These are phyloP conservation scores for Fusarium mangiferae DNA, from an alignment of 2,329 filamentous ascomycete species.

Conservation along the genomic window DNA sequence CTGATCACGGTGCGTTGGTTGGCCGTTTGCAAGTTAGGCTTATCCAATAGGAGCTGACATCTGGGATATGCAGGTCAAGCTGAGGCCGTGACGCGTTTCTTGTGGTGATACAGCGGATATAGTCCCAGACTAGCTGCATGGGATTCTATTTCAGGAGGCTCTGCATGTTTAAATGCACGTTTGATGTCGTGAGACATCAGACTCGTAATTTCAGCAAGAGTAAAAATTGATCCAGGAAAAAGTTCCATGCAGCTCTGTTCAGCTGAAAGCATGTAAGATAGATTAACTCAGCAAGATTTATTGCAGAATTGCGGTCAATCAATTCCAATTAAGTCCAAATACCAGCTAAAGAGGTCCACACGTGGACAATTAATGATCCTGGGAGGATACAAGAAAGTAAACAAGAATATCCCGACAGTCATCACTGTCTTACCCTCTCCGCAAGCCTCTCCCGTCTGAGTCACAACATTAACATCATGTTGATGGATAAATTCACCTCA, in stretches of 20 bases:
- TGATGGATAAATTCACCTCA: conserved; percentile 21
- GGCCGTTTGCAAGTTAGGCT: not conserved
- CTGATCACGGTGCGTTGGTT: not conserved
- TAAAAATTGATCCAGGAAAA: not conserved
- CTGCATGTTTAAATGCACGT: not conserved
- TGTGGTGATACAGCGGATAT: not conserved
- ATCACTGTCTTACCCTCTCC: conserved; percentile 2
- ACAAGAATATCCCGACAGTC: conserved; percentile 1
- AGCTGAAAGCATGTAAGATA: not conserved
- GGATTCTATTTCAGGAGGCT: conserved; percentile 1
- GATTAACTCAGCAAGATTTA: not conserved
- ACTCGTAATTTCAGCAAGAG: not conserved
- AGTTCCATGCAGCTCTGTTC: not conserved
- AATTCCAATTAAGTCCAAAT: not conserved
- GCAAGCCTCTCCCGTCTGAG: conserved; percentile 11
- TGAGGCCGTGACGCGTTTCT: not conserved
- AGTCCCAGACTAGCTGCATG: not conserved
- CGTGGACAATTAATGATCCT: not conserved
- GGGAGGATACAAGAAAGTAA: conserved; percentile 9
- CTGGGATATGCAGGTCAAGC: not conserved
- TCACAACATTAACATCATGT: not conserved
- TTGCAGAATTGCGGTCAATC: not conserved
- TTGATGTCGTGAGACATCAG: not conserved
- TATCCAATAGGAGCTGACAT: not conserved
- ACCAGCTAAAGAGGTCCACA: not conserved